Evolutionary conservation across 2,329 filamentous ascomycete genomes (phyloP).

Genomic region (Apiospora koreana): DNA sequence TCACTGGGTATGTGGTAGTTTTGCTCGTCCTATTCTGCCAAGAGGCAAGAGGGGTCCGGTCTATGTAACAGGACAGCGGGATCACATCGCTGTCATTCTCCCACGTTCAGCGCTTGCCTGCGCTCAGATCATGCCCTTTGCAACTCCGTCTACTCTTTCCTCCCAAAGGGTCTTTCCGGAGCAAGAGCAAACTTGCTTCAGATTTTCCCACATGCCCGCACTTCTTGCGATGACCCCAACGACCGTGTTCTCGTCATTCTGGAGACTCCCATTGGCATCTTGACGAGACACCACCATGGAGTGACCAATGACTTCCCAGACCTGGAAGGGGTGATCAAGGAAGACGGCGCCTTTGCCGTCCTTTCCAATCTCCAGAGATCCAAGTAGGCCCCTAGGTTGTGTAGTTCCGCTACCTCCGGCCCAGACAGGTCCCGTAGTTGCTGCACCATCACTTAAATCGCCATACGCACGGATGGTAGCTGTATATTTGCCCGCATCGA

Average conservation of each 20-base stretch:
- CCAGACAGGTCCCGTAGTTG: slow-evolving; percentile 84
- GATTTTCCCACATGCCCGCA: slow-evolving; percentile 98
- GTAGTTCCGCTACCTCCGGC: slow-evolving; percentile 44
- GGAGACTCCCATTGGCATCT: slow-evolving; percentile 60
- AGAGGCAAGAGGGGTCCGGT: background rate
- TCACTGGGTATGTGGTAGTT: background rate
- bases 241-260: slow-evolving; percentile 81
- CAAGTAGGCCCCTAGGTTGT: slow-evolving; percentile 60
- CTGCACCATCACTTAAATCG: slow-evolving; percentile 81
- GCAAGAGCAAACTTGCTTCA: slow-evolving; percentile 97
- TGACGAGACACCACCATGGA: slow-evolving; percentile 81
- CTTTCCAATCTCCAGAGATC: slow-evolving; percentile 72
- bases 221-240: slow-evolving; percentile 94
- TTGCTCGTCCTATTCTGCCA: background rate
- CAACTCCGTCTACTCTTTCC: slow-evolving; percentile 86
- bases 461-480: slow-evolving; percentile 85
- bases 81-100: background rate
- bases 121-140: slow-evolving; percentile 82
- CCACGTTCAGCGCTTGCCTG: background rate
- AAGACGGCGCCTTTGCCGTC: slow-evolving; percentile 79
- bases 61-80: background rate
- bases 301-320: slow-evolving; percentile 96
- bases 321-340: slow-evolving; percentile 77
- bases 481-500: slow-evolving; percentile 78
- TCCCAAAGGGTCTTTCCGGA: slow-evolving; percentile 98